A percentile compares a stretch with the other conserved stretches of the same genome.
Evolutionary conservation across 2,329 filamentous ascomycete species (phyloP).

Genomic region (Cordyceps militaris): DNA sequence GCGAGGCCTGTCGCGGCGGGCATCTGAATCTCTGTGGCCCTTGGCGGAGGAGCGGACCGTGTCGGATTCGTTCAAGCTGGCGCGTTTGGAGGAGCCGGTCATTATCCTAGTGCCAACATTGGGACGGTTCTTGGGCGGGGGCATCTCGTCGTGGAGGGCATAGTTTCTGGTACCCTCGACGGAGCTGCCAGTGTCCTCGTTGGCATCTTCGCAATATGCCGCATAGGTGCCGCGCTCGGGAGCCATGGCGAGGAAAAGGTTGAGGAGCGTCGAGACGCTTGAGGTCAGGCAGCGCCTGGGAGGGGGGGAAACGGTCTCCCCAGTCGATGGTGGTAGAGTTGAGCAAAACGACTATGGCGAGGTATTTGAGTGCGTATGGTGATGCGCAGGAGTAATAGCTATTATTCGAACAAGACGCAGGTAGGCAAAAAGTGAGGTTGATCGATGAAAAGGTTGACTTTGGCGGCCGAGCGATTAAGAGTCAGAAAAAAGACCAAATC

Average conservation of each 20-base stretch:
- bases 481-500: conserved; percentile 9
- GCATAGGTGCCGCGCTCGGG: conserved; percentile 27
- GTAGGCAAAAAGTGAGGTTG: not conserved
- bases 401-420: conserved; percentile 1
- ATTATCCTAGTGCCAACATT: conserved; percentile 46
- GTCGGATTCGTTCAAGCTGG: conserved; percentile 36
- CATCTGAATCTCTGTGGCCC: conserved; percentile 18
- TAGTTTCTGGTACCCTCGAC: conserved; percentile 36
- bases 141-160: conserved; percentile 39
- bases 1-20: not conserved
- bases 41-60: conserved; percentile 34
- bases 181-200: conserved; percentile 42
- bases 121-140: conserved; percentile 37
- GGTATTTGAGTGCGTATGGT: not conserved
- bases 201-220: conserved; percentile 44
- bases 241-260: conserved; percentile 32
- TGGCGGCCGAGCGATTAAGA: not conserved
- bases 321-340: not conserved
- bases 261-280: conserved; percentile 6
- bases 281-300: conserved; percentile 11
- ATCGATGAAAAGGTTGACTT: not conserved
- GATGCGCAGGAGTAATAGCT: not conserved
- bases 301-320: not conserved
- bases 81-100: conserved; percentile 28
- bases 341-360: not conserved